Conservation (phyloP, 768 basidiomycete genomes). For the Rhizopogon rudus region DNA sequence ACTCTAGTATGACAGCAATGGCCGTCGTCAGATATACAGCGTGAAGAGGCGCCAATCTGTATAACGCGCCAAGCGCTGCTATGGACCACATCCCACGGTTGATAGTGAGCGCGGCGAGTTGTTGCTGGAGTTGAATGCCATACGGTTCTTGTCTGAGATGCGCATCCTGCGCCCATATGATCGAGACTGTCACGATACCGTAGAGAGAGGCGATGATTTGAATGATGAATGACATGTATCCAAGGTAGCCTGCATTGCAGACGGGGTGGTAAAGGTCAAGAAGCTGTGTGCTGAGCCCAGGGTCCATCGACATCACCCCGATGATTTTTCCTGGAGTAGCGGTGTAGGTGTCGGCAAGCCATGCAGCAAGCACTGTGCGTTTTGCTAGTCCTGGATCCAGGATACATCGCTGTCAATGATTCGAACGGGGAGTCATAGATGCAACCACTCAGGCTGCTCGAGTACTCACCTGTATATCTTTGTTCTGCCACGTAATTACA, state of each 20-base stretch:
- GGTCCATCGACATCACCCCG: not conserved
- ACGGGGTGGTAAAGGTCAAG: not conserved
- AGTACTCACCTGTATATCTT: not conserved
- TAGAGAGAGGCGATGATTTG: not conserved
- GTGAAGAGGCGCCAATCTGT: not conserved
- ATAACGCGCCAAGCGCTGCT: not conserved
- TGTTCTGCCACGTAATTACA: slow-evolving; percentile 3
- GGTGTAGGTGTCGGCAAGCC: not conserved
- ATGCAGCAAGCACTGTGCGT: not conserved
- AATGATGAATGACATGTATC: not conserved
- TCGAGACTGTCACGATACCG: not conserved
- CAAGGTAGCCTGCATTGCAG: not conserved
- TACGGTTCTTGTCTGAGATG: not conserved
- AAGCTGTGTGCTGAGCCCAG: slow-evolving; percentile 1
- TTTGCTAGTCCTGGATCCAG: not conserved
- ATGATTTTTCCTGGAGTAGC: not conserved
- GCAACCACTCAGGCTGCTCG: not conserved
- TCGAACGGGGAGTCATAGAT: not conserved
- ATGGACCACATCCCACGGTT: slow-evolving; percentile 1
- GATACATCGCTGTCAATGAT: not conserved
- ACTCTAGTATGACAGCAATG: not conserved
- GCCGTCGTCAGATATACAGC: not conserved
- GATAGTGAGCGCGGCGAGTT: slow-evolving; percentile 1
- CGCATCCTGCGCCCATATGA: not conserved
- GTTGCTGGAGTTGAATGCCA: not conserved